Conservation (phyloP, 2,329 filamentous ascomycete species). For the Fusarium chuoi region DNA sequence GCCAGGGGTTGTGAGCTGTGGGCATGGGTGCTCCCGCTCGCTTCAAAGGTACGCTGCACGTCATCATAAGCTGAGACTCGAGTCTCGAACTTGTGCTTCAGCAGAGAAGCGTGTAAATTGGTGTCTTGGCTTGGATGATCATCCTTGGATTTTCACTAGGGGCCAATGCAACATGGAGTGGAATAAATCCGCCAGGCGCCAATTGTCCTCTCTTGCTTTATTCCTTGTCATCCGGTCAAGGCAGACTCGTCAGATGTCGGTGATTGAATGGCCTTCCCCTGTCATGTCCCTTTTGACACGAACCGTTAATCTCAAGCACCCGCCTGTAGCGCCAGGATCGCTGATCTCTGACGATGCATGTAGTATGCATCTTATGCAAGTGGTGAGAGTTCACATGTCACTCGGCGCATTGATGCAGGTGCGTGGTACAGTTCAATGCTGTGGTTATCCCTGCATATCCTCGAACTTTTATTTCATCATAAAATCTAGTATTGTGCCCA, state of each 20-base stretch:
- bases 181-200: conserved; percentile 7
- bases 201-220: background rate
- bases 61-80: conserved; percentile 41
- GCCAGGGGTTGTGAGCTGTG: conserved; percentile 25
- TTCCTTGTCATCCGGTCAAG: conserved; percentile 5
- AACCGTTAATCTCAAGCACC: conserved; percentile 37
- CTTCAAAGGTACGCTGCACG: conserved; percentile 34
- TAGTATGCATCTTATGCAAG: conserved; percentile 17
- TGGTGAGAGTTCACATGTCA: conserved; percentile 1
- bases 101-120: background rate
- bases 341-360: conserved; percentile 22
- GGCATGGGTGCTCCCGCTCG: conserved; percentile 38
- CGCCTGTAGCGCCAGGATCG: conserved; percentile 32
- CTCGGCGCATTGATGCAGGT: conserved; percentile 1
- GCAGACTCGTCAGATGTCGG: conserved; percentile 30
- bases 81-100: conserved; percentile 28
- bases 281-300: conserved; percentile 33
- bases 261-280: conserved; percentile 24
- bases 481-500: background rate
- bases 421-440: conserved; percentile 2
- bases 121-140: conserved; percentile 6
- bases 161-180: conserved; percentile 7
- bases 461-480: background rate
- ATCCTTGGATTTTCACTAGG: conserved; percentile 2
- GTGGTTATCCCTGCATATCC: background rate